Evolutionary conservation across 495 filamentous ascomycete genomes (phyloP).

Genomic region (Peziza echinospora): DNA sequence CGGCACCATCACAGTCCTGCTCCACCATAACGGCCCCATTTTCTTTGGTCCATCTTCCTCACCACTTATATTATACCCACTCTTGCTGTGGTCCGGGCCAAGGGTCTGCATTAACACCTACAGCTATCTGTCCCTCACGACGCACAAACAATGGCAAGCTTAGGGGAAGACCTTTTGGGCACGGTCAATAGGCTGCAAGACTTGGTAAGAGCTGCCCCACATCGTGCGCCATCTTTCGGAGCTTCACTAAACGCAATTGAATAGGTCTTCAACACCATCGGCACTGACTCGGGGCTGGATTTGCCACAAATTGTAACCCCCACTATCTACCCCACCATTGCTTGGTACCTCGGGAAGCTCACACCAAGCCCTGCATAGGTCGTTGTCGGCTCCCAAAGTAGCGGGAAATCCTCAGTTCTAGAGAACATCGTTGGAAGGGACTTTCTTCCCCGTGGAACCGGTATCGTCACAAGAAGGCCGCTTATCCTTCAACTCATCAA

Average conservation of each 20-base stretch:
- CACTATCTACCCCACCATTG: slow-evolving; percentile 2
- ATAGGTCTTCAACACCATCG: slow-evolving; percentile 85
- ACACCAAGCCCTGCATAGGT: slow-evolving; percentile 35
- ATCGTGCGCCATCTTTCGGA: slow-evolving; percentile 4
- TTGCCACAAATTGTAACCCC: slow-evolving; percentile 83
- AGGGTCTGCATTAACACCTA: too few relatives aligned
- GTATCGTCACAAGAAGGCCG: slow-evolving; percentile 84
- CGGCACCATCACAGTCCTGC: too few relatives aligned
- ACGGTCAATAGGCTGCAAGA: slow-evolving; percentile 96
- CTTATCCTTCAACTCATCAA: slow-evolving; percentile 98
- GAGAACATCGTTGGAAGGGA: slow-evolving; percentile 98
- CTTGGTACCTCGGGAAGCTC: background rate
- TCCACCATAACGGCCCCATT: slow-evolving; percentile 1
- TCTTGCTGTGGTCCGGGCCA: too few relatives aligned
- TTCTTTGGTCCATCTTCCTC: slow-evolving; percentile 7
- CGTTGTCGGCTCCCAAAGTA: slow-evolving; percentile 94
- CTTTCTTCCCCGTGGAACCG: slow-evolving; percentile 86
- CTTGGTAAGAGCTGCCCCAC: slow-evolving; percentile 28
- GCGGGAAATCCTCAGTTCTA: slow-evolving; percentile 95
- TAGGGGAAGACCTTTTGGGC: slow-evolving; percentile 78
- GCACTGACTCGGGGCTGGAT: slow-evolving; percentile 81
- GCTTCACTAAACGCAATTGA: background rate
- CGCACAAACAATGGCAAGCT: slow-evolving; percentile 21
- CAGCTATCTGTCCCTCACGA: too few relatives aligned
- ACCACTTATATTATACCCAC: slow-evolving; percentile 12